Evolutionary conservation across 495 filamentous ascomycete species (phyloP), one percentile per base, ranked within the genome.

Genomic region (Rusavskia elegans): DNA sequence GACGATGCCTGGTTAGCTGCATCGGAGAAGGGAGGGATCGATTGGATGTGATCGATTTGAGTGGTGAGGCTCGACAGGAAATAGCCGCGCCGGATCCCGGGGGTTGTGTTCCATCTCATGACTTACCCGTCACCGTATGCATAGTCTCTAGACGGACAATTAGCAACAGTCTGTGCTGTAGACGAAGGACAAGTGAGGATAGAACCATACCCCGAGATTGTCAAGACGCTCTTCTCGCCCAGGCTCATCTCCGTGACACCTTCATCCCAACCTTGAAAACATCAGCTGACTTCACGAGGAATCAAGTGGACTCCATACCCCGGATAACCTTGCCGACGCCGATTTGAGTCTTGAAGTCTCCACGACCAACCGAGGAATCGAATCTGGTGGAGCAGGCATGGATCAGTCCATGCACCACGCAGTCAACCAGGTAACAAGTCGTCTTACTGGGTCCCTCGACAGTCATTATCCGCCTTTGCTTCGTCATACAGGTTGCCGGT

Each of bases 261-360:
- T 71, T 89, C 80, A 55, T 94, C 87, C 87, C 87, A 94, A 44
- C 87, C 87, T 89, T 60, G 42, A 45, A 48, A 52, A 37, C n/a
- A 38, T 53, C 49, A 58, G 53, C 52, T 42, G 23, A 46, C 49
- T 38, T 35, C 17, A 30, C 20, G 36, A 27, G 30, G 35, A 21
- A 19, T 42, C 17, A 9, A 3, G 51, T 38, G 17, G 32, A 49
- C 11, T 21, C 21, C 30, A 35, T 69, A 89, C 87, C 87, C 67
- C 73, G 76, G 68, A 95, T 95, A 56, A 95, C 81, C 61, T 73
- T 71, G 48, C 85, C 85, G 48, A 80, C 67, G 39, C 87, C 87
- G 61, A 95, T 92, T 48, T 66, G 50, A 37, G 75, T 80, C 30
- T 70, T 63, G 58, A 93, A 86, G 50, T 80, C 74, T 10, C 73